Conservation (phyloP, 2,329 filamentous ascomycete genomes). For the Ophiosphaerella narmari region DNA sequence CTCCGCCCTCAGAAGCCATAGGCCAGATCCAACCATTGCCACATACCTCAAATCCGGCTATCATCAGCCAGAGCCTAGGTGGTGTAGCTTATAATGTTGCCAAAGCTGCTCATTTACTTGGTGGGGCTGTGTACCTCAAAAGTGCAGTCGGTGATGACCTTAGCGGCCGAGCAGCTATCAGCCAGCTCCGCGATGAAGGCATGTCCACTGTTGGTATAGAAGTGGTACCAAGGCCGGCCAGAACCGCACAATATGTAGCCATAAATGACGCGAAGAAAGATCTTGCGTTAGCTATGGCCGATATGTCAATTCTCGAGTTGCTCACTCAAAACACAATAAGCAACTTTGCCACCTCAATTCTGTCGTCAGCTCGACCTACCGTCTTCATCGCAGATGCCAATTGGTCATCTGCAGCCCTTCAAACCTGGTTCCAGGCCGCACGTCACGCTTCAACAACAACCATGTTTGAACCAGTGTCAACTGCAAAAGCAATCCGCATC, state of each 20-base stretch:
- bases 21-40: slow-evolving; percentile 55
- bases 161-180: slow-evolving; percentile 74
- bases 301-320: slow-evolving; percentile 80
- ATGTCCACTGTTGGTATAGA: slow-evolving; percentile 68
- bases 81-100: slow-evolving; percentile 94
- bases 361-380: slow-evolving; percentile 54
- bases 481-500: slow-evolving; percentile 72
- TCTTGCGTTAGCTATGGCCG: slow-evolving; percentile 90
- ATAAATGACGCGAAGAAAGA: slow-evolving; percentile 84
- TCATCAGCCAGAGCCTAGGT: slow-evolving; percentile 80
- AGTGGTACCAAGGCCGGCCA: slow-evolving; percentile 50
- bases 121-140: slow-evolving; percentile 71
- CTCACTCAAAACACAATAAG: slow-evolving; percentile 32
- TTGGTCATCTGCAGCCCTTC: slow-evolving; percentile 71
- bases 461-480: slow-evolving; percentile 89
- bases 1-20: slow-evolving; percentile 50
- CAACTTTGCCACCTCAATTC: slow-evolving; percentile 18
- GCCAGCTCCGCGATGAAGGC: slow-evolving; percentile 66
- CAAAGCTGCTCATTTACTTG: slow-evolving; percentile 74
- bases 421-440: slow-evolving; percentile 68
- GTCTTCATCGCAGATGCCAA: slow-evolving; percentile 89
- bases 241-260: slow-evolving; percentile 90
- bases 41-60: slow-evolving; percentile 84
- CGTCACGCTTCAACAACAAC: slow-evolving; percentile 52
- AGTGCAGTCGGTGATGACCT: slow-evolving; percentile 81